phyloP scores from a whole-genome alignment of 352 stramenopile species.

The Globisporangium canariense region DNA sequence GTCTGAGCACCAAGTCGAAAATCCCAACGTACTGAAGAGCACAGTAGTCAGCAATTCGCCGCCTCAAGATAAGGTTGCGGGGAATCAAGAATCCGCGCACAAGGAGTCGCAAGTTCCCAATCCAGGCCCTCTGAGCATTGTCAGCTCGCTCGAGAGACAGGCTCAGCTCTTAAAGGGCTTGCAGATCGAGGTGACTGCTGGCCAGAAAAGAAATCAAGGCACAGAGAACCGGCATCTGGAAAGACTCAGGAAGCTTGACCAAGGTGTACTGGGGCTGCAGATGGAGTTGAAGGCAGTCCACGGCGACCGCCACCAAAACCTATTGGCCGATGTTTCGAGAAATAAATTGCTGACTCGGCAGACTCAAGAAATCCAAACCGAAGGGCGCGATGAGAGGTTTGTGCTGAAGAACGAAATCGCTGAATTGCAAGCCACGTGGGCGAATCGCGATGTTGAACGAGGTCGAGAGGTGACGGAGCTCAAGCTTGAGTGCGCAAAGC shows the following conservation, averaged over 20 bases:
- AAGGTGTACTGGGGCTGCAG: not conserved
- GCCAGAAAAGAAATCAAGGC: not conserved
- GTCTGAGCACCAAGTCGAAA: no score
- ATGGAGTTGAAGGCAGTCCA: not conserved
- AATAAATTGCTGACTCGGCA: not conserved
- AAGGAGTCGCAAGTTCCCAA: not conserved
- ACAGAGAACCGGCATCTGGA: not conserved
- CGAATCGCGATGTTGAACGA: not conserved
- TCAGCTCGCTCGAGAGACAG: conserved; percentile 2
- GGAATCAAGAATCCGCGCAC: not conserved
- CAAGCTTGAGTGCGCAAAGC: not conserved
- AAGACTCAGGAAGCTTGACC: not conserved
- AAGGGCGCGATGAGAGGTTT: not conserved
- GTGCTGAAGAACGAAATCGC: not conserved
- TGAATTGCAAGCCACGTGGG: not conserved
- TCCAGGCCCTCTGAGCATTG: not conserved
- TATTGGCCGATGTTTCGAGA: not conserved
- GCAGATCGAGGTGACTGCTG: not conserved
- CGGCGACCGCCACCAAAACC: not conserved
- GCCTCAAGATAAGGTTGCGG: no score
- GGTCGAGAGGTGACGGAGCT: not conserved
- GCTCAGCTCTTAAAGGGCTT: conserved; percentile 2
- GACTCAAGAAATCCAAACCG: no score
- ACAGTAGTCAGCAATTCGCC: no score
- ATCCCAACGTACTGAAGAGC: no score